Percentiles rank a stretch among this genome's conserved stretches.
phyloP scores from a whole-genome alignment of 176 grass and related monocot species.

The Sorghum bicolor region DNA sequence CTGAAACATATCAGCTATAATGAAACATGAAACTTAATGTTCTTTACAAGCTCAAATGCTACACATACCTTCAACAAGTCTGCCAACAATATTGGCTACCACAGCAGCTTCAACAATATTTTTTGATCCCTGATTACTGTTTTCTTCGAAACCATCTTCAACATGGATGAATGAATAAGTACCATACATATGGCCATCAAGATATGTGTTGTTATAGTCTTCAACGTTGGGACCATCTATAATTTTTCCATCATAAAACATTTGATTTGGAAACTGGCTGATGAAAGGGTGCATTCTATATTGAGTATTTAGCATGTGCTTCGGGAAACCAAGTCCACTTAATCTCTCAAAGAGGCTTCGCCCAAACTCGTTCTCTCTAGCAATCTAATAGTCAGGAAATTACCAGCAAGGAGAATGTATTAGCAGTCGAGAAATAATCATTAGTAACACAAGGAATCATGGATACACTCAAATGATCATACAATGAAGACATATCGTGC shows the following conservation, averaged over 20 bases:
- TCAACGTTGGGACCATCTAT: neutral
- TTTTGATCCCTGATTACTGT: neutral
- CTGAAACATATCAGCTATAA: neutral
- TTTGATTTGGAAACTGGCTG: slow-evolving; percentile 35
- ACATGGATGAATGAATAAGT: slow-evolving; percentile 53
- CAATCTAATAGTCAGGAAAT: slow-evolving; percentile 15
- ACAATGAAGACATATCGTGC: slow-evolving; percentile 20
- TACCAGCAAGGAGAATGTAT: neutral
- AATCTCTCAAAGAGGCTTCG: slow-evolving; percentile 21
- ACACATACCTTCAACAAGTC: slow-evolving; percentile 41
- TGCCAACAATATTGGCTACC: slow-evolving; percentile 23
- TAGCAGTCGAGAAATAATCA: neutral
- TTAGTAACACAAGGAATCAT: neutral
- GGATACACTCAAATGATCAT: too few species aligned
- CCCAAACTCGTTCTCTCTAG: neutral
- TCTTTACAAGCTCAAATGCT: neutral
- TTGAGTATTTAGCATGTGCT: slow-evolving; percentile 40
- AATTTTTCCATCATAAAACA: slow-evolving; percentile 32
- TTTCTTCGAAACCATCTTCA: slow-evolving; percentile 14
- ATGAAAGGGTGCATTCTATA: slow-evolving; percentile 62
- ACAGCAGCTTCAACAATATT: slow-evolving; percentile 32
- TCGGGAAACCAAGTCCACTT: slow-evolving; percentile 5
- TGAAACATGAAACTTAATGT: neutral
- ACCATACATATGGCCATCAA: slow-evolving; percentile 7
- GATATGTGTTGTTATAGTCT: neutral